phyloP scores from a whole-genome alignment of 495 filamentous ascomycete species.

The Aspergillus avenaceus region DNA sequence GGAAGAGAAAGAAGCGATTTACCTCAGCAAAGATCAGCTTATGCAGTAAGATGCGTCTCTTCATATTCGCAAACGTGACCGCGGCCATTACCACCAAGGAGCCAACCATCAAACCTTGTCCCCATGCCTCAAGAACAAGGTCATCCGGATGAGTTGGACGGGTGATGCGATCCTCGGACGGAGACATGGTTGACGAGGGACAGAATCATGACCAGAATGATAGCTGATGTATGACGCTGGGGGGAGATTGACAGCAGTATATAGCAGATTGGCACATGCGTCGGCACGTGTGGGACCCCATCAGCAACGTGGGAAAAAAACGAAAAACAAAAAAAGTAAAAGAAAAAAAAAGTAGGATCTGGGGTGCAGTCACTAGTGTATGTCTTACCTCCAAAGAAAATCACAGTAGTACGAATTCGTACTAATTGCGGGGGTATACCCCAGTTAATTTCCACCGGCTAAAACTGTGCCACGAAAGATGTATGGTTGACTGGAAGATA shows the following conservation, averaged over 20 bases:
- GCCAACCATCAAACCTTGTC: slow-evolving; percentile 45
- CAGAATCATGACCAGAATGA: neutral
- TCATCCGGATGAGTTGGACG: slow-evolving; percentile 32
- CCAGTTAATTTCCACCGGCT: neutral
- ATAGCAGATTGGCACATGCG: neutral
- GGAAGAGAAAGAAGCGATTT: no score
- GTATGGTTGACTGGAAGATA: neutral
- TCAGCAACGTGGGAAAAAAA: neutral
- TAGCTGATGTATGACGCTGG: neutral
- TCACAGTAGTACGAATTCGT: neutral
- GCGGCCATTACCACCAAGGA: slow-evolving; percentile 44
- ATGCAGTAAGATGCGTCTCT: slow-evolving; percentile 35
- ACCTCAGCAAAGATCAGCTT: slow-evolving; percentile 46
- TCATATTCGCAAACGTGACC: slow-evolving; percentile 42
- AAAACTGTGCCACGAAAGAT: neutral
- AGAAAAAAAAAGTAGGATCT: neutral
- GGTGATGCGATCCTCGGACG: slow-evolving; percentile 13
- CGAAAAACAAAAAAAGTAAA: no score
- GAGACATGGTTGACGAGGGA: slow-evolving; percentile 8
- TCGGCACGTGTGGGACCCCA: neutral
- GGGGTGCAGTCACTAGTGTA: neutral
- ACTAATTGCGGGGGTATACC: neutral
- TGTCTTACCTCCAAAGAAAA: neutral
- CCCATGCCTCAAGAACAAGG: slow-evolving; percentile 46
- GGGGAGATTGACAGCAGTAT: neutral